A percentile compares a stretch with the other conserved stretches of the same genome.
Conservation (phyloP, 208 protist genomes). For the Leishmania mexicana region DNA sequence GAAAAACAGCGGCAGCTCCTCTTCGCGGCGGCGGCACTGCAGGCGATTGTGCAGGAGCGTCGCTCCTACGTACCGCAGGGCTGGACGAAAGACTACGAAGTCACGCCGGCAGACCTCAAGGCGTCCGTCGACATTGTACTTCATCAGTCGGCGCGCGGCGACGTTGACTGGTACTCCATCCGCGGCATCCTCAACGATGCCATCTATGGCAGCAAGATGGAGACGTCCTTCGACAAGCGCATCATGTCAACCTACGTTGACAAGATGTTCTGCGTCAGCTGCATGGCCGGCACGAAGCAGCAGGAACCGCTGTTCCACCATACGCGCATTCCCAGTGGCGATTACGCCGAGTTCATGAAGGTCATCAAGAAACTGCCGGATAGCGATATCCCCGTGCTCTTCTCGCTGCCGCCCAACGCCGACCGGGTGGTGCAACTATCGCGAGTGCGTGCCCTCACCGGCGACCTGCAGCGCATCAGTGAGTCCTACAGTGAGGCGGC, state of each 20-base stretch:
- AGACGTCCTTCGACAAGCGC: slow-evolving; percentile 93
- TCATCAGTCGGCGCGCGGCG: slow-evolving; percentile 49
- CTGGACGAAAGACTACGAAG: slow-evolving; percentile 98
- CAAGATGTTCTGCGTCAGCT: slow-evolving; percentile 86
- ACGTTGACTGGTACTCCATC: slow-evolving; percentile 91
- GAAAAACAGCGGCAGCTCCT: slow-evolving; percentile 88
- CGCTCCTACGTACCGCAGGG: slow-evolving; percentile 97
- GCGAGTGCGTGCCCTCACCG: slow-evolving; percentile 64
- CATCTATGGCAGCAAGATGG: slow-evolving; percentile 97
- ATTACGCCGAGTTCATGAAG: slow-evolving; percentile 72
- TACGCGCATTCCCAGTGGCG: slow-evolving; percentile 68
- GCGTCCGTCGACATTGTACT: slow-evolving; percentile 92
- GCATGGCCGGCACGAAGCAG: slow-evolving; percentile 58
- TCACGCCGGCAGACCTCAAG: slow-evolving; percentile 94
- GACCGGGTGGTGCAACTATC: slow-evolving; percentile 92
- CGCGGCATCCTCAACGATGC: slow-evolving; percentile 94
- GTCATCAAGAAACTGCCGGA: slow-evolving; percentile 89
- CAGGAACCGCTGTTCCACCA: slow-evolving; percentile 65
- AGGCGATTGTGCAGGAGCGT: slow-evolving; percentile 97
- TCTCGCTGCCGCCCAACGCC: slow-evolving; percentile 95
- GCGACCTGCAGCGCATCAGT: slow-evolving; percentile 86
- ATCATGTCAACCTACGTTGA: slow-evolving; percentile 93
- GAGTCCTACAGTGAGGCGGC: slow-evolving; percentile 57
- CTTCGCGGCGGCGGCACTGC: slow-evolving; percentile 95
- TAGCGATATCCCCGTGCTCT: slow-evolving; percentile 91